Evolutionary conservation across 352 stramenopile species (phyloP).

Genomic region (Pythium vanterpoolii): DNA sequence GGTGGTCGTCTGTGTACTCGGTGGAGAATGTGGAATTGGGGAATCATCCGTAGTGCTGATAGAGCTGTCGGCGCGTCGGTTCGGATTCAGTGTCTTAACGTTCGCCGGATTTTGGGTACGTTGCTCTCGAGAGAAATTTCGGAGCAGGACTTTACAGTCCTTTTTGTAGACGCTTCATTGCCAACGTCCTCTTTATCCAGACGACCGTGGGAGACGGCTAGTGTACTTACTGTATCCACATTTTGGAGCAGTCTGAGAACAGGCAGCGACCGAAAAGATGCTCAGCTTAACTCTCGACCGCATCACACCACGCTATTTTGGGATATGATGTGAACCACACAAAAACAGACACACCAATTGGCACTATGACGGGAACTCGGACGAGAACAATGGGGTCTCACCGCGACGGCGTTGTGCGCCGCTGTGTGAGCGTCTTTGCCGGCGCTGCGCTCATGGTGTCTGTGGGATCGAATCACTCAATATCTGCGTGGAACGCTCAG

Average conservation of each 20-base stretch:
- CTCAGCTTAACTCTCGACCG: neutral
- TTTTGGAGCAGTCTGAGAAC: neutral
- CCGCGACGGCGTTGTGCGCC: constrained; percentile 17
- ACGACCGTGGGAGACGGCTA: too few relatives aligned
- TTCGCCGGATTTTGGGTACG: too few relatives aligned
- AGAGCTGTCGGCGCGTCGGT: too few relatives aligned
- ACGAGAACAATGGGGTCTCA: neutral
- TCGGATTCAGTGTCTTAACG: too few relatives aligned
- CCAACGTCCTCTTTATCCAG: neutral
- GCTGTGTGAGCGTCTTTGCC: constrained; percentile 44
- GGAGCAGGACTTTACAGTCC: too few relatives aligned
- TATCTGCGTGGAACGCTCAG: constrained; percentile 79
- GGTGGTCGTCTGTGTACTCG: neutral
- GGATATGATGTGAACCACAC: neutral
- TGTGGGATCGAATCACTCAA: constrained; percentile 70
- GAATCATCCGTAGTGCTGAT: too few relatives aligned
- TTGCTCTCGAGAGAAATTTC: too few relatives aligned
- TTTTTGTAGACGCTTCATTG: neutral
- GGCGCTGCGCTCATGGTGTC: constrained; percentile 57
- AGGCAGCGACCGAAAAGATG: neutral
- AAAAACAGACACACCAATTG: too few relatives aligned
- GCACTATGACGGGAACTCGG: neutral
- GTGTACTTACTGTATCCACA: too few relatives aligned
- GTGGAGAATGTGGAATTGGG: neutral
- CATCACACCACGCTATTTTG: neutral